Conservation (phyloP, 257 asterid species). For the Ligustrum vulgare region DNA sequence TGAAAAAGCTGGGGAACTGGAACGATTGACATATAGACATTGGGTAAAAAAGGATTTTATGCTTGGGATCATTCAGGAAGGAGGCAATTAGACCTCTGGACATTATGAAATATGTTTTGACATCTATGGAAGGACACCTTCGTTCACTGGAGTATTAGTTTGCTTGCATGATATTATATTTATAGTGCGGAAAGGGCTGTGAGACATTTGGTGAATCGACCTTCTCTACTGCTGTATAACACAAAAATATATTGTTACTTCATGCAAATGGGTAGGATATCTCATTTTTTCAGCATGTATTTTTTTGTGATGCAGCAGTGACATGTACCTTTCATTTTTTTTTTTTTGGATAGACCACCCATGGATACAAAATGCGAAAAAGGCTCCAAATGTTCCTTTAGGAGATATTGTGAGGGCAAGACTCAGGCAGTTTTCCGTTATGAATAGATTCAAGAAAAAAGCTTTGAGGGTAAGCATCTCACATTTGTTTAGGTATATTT, state of each 20-base stretch:
- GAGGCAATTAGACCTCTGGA: background rate
- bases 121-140: background rate
- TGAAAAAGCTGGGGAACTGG: background rate
- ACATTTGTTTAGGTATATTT: background rate
- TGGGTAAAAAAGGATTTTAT: background rate
- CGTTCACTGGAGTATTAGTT: background rate
- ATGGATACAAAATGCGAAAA: constrained; percentile 84
- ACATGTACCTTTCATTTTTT: constrained; percentile 6
- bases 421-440: constrained; percentile 79
- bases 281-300: background rate
- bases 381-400: constrained; percentile 85
- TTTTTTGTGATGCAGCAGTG: constrained; percentile 18
- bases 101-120: background rate
- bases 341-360: constrained; percentile 66
- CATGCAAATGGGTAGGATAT: constrained; percentile 11
- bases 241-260: constrained; percentile 13
- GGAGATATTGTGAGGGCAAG: constrained; percentile 90
- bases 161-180: background rate
- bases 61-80: background rate
- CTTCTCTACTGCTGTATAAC: background rate
- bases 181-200: background rate
- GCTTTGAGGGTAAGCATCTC: constrained; percentile 74
- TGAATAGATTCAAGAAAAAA: constrained; percentile 90
- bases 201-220: background rate
- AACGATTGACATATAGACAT: background rate